Evolutionary conservation across 2,329 filamentous ascomycete genomes (phyloP).

Genomic region (Monascus ruber): DNA sequence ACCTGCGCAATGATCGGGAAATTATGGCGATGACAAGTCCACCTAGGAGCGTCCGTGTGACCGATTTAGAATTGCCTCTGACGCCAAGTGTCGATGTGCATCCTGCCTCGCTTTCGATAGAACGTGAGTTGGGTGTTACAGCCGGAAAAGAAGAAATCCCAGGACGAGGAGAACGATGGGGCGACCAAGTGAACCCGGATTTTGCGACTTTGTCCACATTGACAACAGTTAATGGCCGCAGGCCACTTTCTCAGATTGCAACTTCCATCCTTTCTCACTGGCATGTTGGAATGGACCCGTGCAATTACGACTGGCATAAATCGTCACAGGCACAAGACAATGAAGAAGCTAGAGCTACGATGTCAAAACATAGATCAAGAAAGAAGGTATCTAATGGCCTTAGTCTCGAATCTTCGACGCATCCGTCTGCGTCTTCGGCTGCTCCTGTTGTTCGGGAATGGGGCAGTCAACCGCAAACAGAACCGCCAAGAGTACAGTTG

Average conservation of each 20-base stretch:
- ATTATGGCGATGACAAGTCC: too few relatives aligned
- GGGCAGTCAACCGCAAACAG: slow-evolving; percentile 22
- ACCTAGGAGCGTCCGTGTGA: too few relatives aligned
- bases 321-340: slow-evolving; percentile 9
- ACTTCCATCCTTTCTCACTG: slow-evolving; percentile 25
- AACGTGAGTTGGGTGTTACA: neutral
- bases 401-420: slow-evolving; percentile 6
- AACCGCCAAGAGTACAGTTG: slow-evolving; percentile 8
- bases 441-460: slow-evolving; percentile 14
- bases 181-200: slow-evolving; percentile 1
- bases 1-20: neutral
- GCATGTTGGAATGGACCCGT: slow-evolving; percentile 21
- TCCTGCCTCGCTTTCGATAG: neutral
- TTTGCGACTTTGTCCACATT: slow-evolving; percentile 18
- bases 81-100: neutral
- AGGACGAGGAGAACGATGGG: neutral
- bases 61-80: too few relatives aligned
- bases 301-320: slow-evolving; percentile 22
- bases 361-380: slow-evolving; percentile 12
- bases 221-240: slow-evolving; percentile 15
- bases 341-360: slow-evolving; percentile 9
- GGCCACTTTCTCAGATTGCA: slow-evolving; percentile 12
- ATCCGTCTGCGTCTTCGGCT: slow-evolving; percentile 14
- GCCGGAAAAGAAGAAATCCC: too few relatives aligned
- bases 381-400: slow-evolving; percentile 15